phyloP scores from a whole-genome alignment of 257 asterid species.

The Mitragyna speciosa region DNA sequence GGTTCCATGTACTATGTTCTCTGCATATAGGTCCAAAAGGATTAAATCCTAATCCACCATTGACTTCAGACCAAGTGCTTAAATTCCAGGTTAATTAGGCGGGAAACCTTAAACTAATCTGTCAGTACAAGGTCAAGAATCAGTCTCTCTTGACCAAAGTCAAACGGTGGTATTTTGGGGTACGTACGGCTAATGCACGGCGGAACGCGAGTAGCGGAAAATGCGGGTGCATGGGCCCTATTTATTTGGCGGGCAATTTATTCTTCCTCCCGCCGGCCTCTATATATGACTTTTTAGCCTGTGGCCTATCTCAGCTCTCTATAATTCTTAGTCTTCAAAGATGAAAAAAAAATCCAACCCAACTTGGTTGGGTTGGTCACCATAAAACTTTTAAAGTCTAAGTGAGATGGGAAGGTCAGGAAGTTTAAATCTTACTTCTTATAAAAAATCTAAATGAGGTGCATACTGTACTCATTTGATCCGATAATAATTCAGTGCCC shows the following conservation, averaged over 20 bases:
- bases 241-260: slow-evolving; percentile 7
- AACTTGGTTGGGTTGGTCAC: too few relatives aligned
- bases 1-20: background rate
- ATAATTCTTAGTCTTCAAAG: background rate
- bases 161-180: background rate
- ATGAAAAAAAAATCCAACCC: too few relatives aligned
- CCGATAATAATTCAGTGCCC: too few relatives aligned
- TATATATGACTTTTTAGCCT: background rate
- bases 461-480: too few relatives aligned
- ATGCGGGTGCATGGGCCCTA: slow-evolving; percentile 31
- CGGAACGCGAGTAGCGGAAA: slow-evolving; percentile 46
- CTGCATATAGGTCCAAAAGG: background rate
- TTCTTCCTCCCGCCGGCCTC: background rate
- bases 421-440: too few relatives aligned
- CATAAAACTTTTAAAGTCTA: too few relatives aligned
- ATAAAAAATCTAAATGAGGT: too few relatives aligned
- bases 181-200: slow-evolving; percentile 35
- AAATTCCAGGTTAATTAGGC: background rate
- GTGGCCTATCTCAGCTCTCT: too few relatives aligned
- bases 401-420: too few relatives aligned
- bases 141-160: slow-evolving; percentile 12
- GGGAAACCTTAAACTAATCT: background rate
- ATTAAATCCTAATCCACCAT: background rate
- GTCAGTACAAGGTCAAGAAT: background rate
- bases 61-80: background rate